Percentiles rank a stretch among this genome's conserved stretches.
These are phyloP conservation scores for Sporisorium scitamineum DNA, from an alignment of 1,284 basidiomycete species.

Conservation along the genomic window DNA sequence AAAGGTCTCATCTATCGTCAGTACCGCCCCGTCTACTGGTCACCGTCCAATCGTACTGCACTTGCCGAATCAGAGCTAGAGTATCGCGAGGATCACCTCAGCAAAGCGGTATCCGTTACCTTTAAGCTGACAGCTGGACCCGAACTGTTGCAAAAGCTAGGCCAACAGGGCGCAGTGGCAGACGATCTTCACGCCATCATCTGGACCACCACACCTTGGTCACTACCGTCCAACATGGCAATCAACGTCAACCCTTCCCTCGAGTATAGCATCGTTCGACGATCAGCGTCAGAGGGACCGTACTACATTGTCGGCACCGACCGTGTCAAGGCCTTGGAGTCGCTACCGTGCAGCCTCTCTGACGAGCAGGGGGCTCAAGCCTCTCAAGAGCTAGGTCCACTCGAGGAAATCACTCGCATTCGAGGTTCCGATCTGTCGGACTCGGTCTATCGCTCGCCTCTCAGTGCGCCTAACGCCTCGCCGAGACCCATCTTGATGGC, in stretches of 20 bases:
- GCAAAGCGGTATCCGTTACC: slow-evolving; percentile 86
- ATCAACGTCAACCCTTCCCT: slow-evolving; percentile 84
- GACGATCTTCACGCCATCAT: slow-evolving; percentile 77
- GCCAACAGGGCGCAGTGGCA: slow-evolving; percentile 58
- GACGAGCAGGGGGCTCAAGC: neutral
- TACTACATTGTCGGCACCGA: slow-evolving; percentile 80
- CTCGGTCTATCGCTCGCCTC: slow-evolving; percentile 78
- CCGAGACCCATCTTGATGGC: slow-evolving; percentile 72
- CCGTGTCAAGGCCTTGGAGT: slow-evolving; percentile 71
- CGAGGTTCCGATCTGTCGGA: slow-evolving; percentile 73
- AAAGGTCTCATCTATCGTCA: slow-evolving; percentile 85
- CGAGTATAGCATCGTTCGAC: slow-evolving; percentile 77
- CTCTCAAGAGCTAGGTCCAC: slow-evolving; percentile 27
- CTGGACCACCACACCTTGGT: slow-evolving; percentile 99
- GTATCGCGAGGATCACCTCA: slow-evolving; percentile 89
- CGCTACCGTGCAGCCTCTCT: slow-evolving; percentile 6
- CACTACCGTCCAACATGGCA: slow-evolving; percentile 93
- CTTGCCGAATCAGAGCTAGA: slow-evolving; percentile 94
- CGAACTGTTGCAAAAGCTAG: slow-evolving; percentile 20
- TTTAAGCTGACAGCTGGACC: slow-evolving; percentile 73
- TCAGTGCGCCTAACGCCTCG: slow-evolving; percentile 71
- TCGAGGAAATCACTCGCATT: slow-evolving; percentile 41
- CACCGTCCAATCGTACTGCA: slow-evolving; percentile 92
- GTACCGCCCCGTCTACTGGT: slow-evolving; percentile 92
- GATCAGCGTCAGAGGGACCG: slow-evolving; percentile 59